Conservation (phyloP, 345 rosid species). For the Alliaria petiolata region DNA sequence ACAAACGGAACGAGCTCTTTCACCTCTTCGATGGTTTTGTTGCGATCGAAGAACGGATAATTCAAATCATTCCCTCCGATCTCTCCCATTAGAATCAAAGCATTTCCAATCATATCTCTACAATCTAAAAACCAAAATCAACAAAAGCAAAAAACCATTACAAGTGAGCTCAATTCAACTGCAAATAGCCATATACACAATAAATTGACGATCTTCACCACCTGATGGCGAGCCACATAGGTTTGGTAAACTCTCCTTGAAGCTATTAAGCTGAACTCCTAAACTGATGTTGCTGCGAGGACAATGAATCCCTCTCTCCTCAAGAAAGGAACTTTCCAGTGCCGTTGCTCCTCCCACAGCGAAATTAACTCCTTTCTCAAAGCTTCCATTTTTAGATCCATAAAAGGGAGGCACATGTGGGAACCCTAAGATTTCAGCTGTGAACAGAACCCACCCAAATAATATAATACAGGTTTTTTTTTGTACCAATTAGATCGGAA, state of each 20-base stretch:
- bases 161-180: not conserved
- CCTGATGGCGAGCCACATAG: conserved; percentile 37
- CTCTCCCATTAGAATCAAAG: conserved; percentile 57
- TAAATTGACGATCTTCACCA: not conserved
- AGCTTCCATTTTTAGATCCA: conserved; percentile 26
- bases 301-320: conserved; percentile 28
- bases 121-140: conserved; percentile 11
- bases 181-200: not conserved
- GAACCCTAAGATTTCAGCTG: conserved; percentile 44
- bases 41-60: conserved; percentile 11
- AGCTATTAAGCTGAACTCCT: conserved; percentile 36
- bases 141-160: not conserved
- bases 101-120: conserved; percentile 23
- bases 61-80: conserved; percentile 59
- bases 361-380: conserved; percentile 43
- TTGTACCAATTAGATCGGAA: not conserved
- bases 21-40: conserved; percentile 13
- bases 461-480: too few species aligned
- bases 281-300: conserved; percentile 23
- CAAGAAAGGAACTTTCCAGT: conserved; percentile 21
- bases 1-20: conserved; percentile 39
- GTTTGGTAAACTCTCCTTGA: conserved; percentile 36
- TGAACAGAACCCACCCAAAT: not conserved
- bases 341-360: conserved; percentile 51
- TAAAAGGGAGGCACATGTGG: conserved; percentile 39